phyloP scores from a whole-genome alignment of 257 asterid species.

The Nicotiana undulata region DNA sequence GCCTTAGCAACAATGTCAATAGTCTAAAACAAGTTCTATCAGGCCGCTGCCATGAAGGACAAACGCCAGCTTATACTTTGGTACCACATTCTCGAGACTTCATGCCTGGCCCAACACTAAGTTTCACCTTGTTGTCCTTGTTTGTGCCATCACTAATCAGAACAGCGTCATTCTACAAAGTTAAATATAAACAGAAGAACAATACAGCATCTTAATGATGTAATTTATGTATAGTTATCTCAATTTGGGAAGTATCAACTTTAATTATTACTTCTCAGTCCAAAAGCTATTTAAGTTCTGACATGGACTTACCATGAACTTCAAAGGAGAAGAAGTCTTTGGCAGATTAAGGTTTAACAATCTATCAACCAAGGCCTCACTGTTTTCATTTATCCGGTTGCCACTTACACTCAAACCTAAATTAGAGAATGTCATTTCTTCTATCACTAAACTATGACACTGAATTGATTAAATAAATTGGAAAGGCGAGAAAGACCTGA shows the following conservation, averaged over 20 bases:
- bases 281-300: background rate
- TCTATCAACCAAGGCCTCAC: background rate
- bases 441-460: background rate
- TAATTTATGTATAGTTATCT: background rate
- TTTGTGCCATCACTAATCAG: background rate
- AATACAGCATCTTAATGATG: background rate
- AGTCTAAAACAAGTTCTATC: background rate
- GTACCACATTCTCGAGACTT: background rate
- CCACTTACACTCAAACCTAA: background rate
- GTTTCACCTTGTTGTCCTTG: background rate
- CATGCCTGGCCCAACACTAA: background rate
- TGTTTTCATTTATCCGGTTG: background rate
- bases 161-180: background rate
- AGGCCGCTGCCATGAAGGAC: background rate
- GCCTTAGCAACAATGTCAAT: background rate
- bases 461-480: background rate
- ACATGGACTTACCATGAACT: background rate
- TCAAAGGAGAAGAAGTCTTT: background rate
- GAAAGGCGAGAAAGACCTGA: slow-evolving; percentile 41
- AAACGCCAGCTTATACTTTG: background rate
- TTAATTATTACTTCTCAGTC: background rate
- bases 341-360: background rate
- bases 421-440: background rate
- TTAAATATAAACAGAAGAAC: background rate
- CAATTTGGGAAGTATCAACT: background rate